phyloP scores from a whole-genome alignment of 2,329 filamentous ascomycete species.

The Arthrobotrys iridis region DNA sequence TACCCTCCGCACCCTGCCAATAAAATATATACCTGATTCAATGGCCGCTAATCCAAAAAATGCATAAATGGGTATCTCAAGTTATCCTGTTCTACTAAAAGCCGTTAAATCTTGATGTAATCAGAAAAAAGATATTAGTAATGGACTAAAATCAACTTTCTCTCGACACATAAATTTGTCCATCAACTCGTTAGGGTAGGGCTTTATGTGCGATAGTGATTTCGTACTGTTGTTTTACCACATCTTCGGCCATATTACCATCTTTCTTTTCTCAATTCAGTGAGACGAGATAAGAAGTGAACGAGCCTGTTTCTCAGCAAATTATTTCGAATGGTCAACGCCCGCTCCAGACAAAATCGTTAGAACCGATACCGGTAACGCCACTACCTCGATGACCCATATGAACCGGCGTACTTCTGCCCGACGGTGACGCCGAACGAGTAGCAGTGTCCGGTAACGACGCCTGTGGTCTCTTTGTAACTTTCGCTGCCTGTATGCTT shows the following conservation, averaged over 20 bases:
- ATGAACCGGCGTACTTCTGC: constrained; percentile 31
- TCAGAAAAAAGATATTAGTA: constrained; percentile 1
- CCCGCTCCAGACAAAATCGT: constrained; percentile 54
- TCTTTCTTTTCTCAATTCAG: not conserved
- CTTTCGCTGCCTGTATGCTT: constrained; percentile 47
- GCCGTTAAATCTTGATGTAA: constrained; percentile 34
- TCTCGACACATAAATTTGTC: not conserved
- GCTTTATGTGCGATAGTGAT: not conserved
- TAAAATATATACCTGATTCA: not conserved
- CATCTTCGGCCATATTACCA: not conserved
- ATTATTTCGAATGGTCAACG: constrained; percentile 30
- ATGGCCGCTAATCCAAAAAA: constrained; percentile 13
- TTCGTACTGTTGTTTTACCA: constrained; percentile 26
- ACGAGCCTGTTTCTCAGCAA: constrained; percentile 40
- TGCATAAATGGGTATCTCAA: constrained; percentile 42
- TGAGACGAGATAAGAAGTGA: constrained; percentile 43
- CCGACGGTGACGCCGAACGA: constrained; percentile 37
- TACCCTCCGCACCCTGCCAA: not conserved
- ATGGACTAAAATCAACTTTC: not conserved
- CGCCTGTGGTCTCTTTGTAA: constrained; percentile 51
- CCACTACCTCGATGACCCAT: constrained; percentile 50
- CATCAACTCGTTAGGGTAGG: constrained; percentile 2
- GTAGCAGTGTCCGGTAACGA: constrained; percentile 33
- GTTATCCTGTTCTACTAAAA: constrained; percentile 27
- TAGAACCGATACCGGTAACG: constrained; percentile 49